Conservation (phyloP, 2,329 filamentous ascomycete species). For the Fusarium sp. region DNA sequence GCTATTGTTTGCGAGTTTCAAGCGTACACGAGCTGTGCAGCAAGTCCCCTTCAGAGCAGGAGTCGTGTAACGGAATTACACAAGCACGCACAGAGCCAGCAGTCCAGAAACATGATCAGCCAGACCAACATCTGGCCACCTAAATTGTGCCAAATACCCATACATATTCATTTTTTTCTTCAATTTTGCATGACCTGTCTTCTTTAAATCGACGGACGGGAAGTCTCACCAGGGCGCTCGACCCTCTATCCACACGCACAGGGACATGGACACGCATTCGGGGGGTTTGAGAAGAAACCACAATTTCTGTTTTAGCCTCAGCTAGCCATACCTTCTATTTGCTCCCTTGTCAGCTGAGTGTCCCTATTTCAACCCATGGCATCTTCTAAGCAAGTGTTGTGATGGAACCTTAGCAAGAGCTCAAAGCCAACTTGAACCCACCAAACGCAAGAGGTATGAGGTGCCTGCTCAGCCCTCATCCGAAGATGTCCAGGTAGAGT, state of each 20-base stretch:
- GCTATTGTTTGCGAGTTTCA: neutral
- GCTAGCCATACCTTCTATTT: too few species aligned
- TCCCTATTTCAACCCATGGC: neutral
- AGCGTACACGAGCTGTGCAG: neutral
- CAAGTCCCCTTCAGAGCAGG: neutral
- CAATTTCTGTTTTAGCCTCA: too few species aligned
- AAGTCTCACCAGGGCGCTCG: too few species aligned
- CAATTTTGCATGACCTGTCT: neutral
- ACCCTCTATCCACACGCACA: too few species aligned
- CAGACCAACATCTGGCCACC: too few species aligned
- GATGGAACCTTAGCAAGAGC: neutral
- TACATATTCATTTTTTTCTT: too few species aligned
- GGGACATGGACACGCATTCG: neutral
- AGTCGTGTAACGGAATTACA: neutral
- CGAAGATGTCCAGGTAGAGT: too few species aligned
- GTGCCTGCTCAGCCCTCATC: neutral
- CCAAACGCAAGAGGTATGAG: neutral
- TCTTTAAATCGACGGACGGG: neutral
- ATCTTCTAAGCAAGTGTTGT: neutral
- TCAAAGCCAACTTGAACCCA: too few species aligned
- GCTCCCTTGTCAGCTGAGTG: too few species aligned
- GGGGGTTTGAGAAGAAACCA: neutral
- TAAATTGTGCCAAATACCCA: too few species aligned
- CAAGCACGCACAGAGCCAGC: neutral
- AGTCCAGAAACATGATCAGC: neutral